Conservation (phyloP, 2,329 filamentous ascomycete genomes). For the Colletotrichum phormii region DNA sequence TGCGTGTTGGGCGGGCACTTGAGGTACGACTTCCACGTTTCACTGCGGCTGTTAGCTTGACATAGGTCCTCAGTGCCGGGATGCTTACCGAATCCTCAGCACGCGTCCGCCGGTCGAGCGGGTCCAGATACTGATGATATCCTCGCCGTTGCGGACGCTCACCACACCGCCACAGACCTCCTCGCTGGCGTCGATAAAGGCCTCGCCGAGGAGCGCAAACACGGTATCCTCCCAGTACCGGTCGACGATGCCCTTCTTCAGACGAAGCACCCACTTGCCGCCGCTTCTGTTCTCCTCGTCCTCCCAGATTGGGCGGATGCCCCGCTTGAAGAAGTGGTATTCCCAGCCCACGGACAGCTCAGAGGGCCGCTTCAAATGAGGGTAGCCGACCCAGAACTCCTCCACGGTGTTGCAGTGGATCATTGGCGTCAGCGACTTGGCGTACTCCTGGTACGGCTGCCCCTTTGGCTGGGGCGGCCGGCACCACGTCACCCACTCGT, state of each 20-base stretch:
- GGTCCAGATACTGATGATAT: constrained; percentile 98
- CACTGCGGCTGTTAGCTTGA: constrained; percentile 62
- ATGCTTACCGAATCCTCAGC: constrained; percentile 87
- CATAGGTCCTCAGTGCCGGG: no score
- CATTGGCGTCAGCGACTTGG: constrained; percentile 92
- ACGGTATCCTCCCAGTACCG: constrained; percentile 97
- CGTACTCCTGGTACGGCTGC: constrained; percentile 87
- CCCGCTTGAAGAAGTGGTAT: constrained; percentile 98
- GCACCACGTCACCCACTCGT: constrained; percentile 97
- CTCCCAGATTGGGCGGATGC: constrained; percentile 97
- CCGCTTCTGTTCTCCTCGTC: constrained; percentile 96
- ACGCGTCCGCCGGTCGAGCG: constrained; percentile 92
- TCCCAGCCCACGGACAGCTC: constrained; percentile 91
- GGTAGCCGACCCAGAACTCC: constrained; percentile 91
- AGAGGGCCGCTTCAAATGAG: constrained; percentile 90
- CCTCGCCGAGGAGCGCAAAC: constrained; percentile 90
- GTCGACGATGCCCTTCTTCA: constrained; percentile 98
- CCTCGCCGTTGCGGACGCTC: constrained; percentile 94
- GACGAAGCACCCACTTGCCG: constrained; percentile 95
- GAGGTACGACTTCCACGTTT: constrained; percentile 93
- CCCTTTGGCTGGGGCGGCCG: constrained; percentile 96
- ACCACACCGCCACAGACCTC: constrained; percentile 96
- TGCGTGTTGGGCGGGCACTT: constrained; percentile 88
- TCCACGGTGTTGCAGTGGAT: constrained; percentile 85
- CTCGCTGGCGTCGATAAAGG: constrained; percentile 91